Evolutionary conservation across 768 basidiomycete genomes (phyloP), one percentile per base, ranked within the genome.

Genomic region (Cubamyces lactineus): DNA sequence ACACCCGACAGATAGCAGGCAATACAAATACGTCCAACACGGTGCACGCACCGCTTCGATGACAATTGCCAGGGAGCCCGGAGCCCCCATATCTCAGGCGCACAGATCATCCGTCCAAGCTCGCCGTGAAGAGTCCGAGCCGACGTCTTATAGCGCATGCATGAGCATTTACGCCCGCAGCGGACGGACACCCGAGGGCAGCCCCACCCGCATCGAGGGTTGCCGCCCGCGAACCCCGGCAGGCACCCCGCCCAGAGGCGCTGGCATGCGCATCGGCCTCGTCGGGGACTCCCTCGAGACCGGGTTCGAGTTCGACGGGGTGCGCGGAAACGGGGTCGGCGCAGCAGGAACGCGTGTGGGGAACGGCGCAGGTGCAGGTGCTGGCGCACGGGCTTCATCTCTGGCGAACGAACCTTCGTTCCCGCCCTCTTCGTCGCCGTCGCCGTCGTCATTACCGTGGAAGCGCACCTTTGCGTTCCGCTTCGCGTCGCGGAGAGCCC

Each of bases 391-490:
- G 9, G 34, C 6, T 34, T 34, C 34, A 34, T 34, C 34, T 34
- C 34, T 34, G 34, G 34, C 5, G 34, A 34, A 34, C 34, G 34
- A 9, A 11, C 5, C 34, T 34, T 38, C 26, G 40, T 49, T 50
- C 49, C 30, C 23, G 13, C 39, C 38, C 21, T 47, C 51, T 28
- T 19, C 23, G 23, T 41, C 60, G 15, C 53, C 23, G 23, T 41
- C 60, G 15, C 53, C 62, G 23, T 60, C 61, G 39, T 49, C 59
- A 17, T 50, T 62, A 21, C 60, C 66, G 23, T 49, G 65, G 49
- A 70, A 70, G 42, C 66, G 66, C 55, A 70, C 64, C 54, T 56
- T 66, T 43, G 69, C 66, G 38, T 54, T 67, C 43, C 71, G 71
- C 60, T 70, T 70, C 47, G 65, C 66, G 40, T 66, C 63, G 42